A percentile compares a stretch with the other conserved stretches of the same genome.
These are phyloP conservation scores for Moricandia moricandioides DNA, from an alignment of 345 rosid species.

Conservation along the genomic window DNA sequence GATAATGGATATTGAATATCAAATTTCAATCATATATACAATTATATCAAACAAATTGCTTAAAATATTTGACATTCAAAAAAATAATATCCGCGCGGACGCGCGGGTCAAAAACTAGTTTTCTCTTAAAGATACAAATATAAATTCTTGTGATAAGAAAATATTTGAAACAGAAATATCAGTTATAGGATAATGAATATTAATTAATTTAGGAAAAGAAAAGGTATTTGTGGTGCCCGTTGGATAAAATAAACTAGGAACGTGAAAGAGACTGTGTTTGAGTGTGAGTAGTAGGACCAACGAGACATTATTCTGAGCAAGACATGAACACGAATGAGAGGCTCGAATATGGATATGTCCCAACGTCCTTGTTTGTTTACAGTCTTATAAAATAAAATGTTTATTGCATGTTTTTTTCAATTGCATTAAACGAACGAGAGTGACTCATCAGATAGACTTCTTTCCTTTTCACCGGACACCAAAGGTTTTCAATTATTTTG, in stretches of 20 bases:
- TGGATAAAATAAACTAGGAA: neutral
- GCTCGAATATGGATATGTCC: constrained; percentile 4
- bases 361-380: neutral
- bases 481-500: neutral
- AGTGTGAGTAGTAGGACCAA: constrained; percentile 7
- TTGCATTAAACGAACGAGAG: constrained; percentile 20
- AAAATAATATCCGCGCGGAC: too few relatives aligned
- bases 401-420: too few relatives aligned
- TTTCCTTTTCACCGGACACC: neutral
- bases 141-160: too few relatives aligned
- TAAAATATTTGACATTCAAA: too few relatives aligned
- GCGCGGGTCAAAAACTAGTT: too few relatives aligned
- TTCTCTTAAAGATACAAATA: too few relatives aligned
- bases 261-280: constrained; percentile 19
- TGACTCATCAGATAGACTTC: neutral
- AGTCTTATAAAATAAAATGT: neutral
- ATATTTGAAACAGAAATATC: neutral
- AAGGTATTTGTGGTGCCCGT: neutral
- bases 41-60: too few relatives aligned
- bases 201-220: neutral
- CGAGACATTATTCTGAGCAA: neutral
- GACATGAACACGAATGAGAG: neutral
- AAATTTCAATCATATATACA: too few relatives aligned
- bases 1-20: too few relatives aligned
- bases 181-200: neutral